Evolutionary conservation across 2,329 filamentous ascomycete species (phyloP).

Genomic region (Geoglossum cookeanum): DNA sequence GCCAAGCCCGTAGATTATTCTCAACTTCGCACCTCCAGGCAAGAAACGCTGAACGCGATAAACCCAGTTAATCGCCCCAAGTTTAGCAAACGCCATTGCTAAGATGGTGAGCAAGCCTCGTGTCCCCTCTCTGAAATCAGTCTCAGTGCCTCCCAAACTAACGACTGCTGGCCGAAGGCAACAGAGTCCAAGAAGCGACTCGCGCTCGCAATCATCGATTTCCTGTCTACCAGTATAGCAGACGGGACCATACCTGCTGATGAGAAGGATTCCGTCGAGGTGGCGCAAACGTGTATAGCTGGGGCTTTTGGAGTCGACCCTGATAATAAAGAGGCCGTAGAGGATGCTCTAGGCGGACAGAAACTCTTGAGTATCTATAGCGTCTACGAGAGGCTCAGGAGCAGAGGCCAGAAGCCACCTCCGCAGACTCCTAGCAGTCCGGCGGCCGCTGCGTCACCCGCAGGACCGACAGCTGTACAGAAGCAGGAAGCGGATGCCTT

Average conservation of each 20-base stretch:
- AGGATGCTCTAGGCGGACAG: constrained; percentile 66
- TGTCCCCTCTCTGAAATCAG: background rate
- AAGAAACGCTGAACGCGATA: background rate
- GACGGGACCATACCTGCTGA: constrained; percentile 80
- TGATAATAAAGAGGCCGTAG: constrained; percentile 50
- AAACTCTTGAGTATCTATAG: constrained; percentile 81
- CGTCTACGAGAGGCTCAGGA: constrained; percentile 89
- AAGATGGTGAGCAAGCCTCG: background rate
- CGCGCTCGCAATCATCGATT: constrained; percentile 92
- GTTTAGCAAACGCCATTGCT: background rate
- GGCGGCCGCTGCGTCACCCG: constrained; percentile 20
- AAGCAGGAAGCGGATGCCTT: constrained; percentile 72
- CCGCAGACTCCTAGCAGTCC: constrained; percentile 22
- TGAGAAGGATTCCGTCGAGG: constrained; percentile 83
- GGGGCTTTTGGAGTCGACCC: constrained; percentile 92
- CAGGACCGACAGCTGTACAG: constrained; percentile 25
- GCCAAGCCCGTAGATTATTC: too few species aligned
- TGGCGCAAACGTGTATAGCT: constrained; percentile 83
- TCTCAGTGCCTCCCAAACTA: background rate
- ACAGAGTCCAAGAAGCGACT: constrained; percentile 55
- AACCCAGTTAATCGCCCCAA: background rate
- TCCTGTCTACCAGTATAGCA: constrained; percentile 62
- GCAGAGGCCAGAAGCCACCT: constrained; percentile 32
- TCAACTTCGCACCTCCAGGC: background rate
- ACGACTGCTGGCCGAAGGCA: background rate